Percentiles rank a stretch among this genome's conserved stretches.
These are phyloP conservation scores for Teratosphaeria pseudoeucalypti DNA, from an alignment of 2,329 filamentous ascomycete species.

Conservation along the genomic window DNA sequence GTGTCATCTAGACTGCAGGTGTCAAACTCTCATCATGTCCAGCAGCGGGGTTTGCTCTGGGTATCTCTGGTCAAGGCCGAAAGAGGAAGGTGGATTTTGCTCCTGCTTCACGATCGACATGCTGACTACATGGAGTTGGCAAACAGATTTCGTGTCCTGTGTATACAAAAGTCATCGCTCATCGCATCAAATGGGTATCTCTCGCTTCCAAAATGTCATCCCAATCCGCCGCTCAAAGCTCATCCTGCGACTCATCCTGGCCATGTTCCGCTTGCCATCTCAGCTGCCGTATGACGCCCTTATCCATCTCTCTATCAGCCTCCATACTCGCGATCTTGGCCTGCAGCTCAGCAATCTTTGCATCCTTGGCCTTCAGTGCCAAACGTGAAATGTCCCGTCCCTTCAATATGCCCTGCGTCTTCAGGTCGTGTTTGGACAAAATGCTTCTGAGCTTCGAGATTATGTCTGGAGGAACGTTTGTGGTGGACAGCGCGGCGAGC, in stretches of 20 bases:
- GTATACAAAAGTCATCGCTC: background rate
- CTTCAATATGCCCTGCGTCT: constrained; percentile 49
- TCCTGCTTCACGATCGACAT: background rate
- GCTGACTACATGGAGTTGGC: background rate
- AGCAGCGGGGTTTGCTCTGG: background rate
- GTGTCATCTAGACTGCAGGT: background rate
- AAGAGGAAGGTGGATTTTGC: background rate
- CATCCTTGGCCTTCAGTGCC: constrained; percentile 54
- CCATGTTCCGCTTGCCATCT: constrained; percentile 15
- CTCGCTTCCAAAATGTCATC: background rate
- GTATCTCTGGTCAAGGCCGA: background rate
- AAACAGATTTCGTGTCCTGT: background rate
- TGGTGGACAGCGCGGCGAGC: constrained; percentile 10
- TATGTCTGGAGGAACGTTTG: constrained; percentile 12
- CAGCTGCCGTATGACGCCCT: constrained; percentile 24
- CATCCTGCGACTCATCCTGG: background rate
- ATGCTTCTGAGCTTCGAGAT: constrained; percentile 31
- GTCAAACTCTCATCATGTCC: background rate
- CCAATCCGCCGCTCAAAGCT: background rate
- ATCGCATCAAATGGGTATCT: background rate
- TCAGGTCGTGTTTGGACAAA: constrained; percentile 47
- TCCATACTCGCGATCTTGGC: constrained; percentile 48
- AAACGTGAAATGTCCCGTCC: constrained; percentile 58
- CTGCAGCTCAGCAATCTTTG: constrained; percentile 50
- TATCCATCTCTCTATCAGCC: constrained; percentile 45